Evolutionary conservation across 495 filamentous ascomycete species (phyloP), one percentile per base, ranked within the genome.

Genomic region (Daldinia loculata): DNA sequence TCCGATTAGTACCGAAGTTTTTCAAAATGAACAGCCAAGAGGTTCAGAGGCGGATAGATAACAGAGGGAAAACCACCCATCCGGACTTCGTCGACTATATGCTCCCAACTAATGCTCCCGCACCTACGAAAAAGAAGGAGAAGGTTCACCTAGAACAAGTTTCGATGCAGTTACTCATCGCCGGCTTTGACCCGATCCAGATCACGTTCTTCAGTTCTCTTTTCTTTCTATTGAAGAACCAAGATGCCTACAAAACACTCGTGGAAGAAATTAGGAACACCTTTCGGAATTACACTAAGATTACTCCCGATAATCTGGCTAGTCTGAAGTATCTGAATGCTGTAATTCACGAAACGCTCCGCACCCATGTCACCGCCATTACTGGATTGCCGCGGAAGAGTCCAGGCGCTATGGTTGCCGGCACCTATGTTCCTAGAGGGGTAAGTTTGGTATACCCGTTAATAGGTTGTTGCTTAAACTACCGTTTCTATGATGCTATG

Each of bases 401-500:
- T 50, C 75, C 75, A 4, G 75, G 73, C 14, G 64, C 75, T 11
- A 53, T 29, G 24, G 70, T 77, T 5, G 75, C 73, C 17, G 73
- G 75, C 6, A 34, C 57, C 15, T 77, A 71, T 34, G 66, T 77
- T 11, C 36, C 66, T 9, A 75, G 67, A 19, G 75, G 73, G 12
- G 73, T 75, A 62, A 59, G 75, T 56, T 24, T 56, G 53, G 14
- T 19, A 1, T 41, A 5, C 11, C 32, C 19, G 4, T 24, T 63
- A 34, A 60, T 32, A 1, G 24, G 24, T 1, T 3, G 1, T 26
- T 3, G 24, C 24, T 26, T 26, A 26, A 26, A 3, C 24, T 3
- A 26, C 24, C 3, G 24, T 26, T 26, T 26, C 24, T 26, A 26
- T 26, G 24, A 26, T 26, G 3, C 24, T 26, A 26, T 26, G 24